Evolutionary conservation across 2,329 filamentous ascomycete species (phyloP).

Genomic region (Fusarium sp.): DNA sequence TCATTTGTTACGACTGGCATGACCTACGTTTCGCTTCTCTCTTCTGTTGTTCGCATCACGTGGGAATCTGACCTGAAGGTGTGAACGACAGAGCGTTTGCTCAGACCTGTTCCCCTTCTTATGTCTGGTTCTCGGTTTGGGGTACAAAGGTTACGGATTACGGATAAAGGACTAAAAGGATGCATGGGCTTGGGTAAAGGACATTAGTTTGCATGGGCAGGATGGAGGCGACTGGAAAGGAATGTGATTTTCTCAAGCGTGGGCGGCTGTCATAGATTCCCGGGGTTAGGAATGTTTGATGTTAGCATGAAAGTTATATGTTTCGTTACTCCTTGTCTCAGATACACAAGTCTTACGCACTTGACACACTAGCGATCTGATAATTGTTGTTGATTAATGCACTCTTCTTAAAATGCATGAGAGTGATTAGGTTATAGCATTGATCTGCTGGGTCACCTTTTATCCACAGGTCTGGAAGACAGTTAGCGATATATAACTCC

Average conservation of each 20-base stretch:
- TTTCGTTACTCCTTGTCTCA: conserved; percentile 20
- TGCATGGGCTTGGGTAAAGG: conserved; percentile 4
- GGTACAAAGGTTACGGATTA: neutral
- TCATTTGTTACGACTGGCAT: conserved; percentile 47
- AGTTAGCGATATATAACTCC: neutral
- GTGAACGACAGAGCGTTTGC: neutral
- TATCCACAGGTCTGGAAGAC: neutral
- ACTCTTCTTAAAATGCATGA: neutral
- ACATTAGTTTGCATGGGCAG: neutral
- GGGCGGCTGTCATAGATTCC: neutral
- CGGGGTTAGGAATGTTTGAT: conserved; percentile 2
- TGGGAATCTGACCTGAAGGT: neutral
- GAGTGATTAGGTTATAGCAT: neutral
- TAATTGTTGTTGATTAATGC: neutral
- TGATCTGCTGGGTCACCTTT: neutral
- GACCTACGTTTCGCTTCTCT: conserved; percentile 35
- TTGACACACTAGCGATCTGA: conserved; percentile 11
- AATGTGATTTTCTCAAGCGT: conserved; percentile 7
- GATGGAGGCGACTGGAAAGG: neutral
- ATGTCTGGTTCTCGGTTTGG: neutral
- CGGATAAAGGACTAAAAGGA: neutral
- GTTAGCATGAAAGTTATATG: conserved; percentile 4
- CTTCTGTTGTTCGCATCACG: neutral
- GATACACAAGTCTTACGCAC: conserved; percentile 16
- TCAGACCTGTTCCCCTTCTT: neutral